Percentiles rank a stretch among this genome's conserved stretches.
Conservation (phyloP, 495 filamentous ascomycete species). For the Tirmania nivea region DNA sequence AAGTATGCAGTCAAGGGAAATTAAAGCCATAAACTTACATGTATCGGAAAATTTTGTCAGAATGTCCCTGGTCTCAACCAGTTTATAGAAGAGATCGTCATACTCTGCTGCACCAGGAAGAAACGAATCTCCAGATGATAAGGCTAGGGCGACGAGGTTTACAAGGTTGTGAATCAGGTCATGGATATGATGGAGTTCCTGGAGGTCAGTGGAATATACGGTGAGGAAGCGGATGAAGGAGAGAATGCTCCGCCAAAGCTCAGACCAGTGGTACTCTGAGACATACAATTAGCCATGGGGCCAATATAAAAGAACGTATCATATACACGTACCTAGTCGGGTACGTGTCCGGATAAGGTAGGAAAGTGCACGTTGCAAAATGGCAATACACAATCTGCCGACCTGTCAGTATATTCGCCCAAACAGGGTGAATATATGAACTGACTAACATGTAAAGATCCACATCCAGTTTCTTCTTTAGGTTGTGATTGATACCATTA, state of each 20-base stretch:
- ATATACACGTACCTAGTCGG: conserved; percentile 27
- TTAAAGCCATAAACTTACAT: conserved; percentile 24
- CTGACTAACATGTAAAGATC: conserved; percentile 48
- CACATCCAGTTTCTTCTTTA: conserved; percentile 63
- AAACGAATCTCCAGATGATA: conserved; percentile 78
- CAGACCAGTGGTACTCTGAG: conserved; percentile 70
- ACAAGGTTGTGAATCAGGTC: conserved; percentile 48
- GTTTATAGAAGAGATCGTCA: conserved; percentile 94
- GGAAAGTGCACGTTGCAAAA: conserved; percentile 58
- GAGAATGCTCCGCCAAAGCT: conserved; percentile 77
- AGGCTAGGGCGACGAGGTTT: conserved; percentile 62
- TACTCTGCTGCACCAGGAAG: conserved; percentile 75
- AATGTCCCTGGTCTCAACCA: conserved; percentile 75
- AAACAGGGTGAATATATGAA: not conserved
- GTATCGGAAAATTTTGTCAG: conserved; percentile 63
- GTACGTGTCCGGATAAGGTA: conserved; percentile 63
- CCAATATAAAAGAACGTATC: not conserved
- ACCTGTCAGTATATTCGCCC: conserved; percentile 4
- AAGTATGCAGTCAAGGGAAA: too few relatives aligned
- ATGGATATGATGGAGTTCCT: conserved; percentile 34
- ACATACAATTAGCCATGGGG: conserved; percentile 2
- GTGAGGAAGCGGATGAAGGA: conserved; percentile 79
- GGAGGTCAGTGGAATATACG: conserved; percentile 57
- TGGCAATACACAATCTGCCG: conserved; percentile 32
- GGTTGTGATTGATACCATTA: conserved; percentile 85